Conservation (phyloP, 164 flowering plant genomes). For the Vitis vinifera region DNA sequence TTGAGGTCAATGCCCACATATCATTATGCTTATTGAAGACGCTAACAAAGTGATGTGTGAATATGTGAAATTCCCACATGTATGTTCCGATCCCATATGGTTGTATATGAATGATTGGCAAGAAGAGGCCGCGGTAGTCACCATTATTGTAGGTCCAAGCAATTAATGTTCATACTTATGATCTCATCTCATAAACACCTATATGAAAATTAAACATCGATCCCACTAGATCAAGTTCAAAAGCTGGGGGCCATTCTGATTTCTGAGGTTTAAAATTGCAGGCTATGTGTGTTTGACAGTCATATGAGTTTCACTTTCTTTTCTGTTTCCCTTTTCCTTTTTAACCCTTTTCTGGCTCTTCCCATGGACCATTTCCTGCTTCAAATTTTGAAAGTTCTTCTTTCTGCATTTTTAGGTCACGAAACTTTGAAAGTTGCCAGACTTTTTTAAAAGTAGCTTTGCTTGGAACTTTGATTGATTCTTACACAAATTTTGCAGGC, state of each 20-base stretch:
- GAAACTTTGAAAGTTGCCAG: background rate
- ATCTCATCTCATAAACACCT: too few species aligned
- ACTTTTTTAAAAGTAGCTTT: background rate
- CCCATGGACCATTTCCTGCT: background rate
- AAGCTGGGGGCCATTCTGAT: too few species aligned
- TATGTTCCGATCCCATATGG: too few species aligned
- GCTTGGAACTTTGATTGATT: background rate
- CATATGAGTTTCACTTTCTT: background rate
- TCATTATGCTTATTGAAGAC: too few species aligned
- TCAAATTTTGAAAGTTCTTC: background rate
- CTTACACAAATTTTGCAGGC: background rate
- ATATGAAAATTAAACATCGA: background rate
- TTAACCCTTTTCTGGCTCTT: background rate
- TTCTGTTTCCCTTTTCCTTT: background rate
- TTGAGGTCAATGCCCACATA: too few species aligned
- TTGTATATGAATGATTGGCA: too few species aligned
- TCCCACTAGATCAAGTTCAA: background rate
- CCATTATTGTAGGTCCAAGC: background rate
- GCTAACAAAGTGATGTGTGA: too few species aligned
- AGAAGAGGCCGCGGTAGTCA: too few species aligned
- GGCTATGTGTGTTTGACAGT: background rate
- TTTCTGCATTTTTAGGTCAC: too few species aligned
- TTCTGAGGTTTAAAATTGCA: background rate
- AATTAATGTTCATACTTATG: background rate
- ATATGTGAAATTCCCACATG: too few species aligned